Evolutionary conservation across 306 rosid species (phyloP), one percentile per base, ranked within the genome.

Genomic region (Parietaria judaica): DNA sequence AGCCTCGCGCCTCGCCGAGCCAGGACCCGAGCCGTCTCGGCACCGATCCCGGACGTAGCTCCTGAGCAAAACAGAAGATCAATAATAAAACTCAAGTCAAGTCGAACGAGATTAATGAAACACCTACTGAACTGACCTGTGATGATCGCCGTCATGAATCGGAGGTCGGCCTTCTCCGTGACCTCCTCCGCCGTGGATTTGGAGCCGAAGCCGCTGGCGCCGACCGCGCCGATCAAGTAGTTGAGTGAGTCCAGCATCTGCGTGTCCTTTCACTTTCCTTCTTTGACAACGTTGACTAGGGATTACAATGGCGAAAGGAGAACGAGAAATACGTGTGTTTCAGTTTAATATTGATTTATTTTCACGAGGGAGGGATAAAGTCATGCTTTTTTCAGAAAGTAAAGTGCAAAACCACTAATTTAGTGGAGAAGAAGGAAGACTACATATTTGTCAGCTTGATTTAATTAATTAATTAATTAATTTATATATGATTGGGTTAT

Each of bases 41-140:
- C 89, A 45, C 98, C 98, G 63, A 91, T 91, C 60, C 98, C 98
- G 3, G 98, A 91, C 38, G 98, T 88, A 7, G 89, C 92, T 5
- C 97, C 97, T 73, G 17, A 67, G 12, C 46, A 44, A 60, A 14
- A 13, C 12, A 7, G 8, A 59, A 4, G 11, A 12, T 23, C 23
- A 51, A 47, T 47, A 7, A 39, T 6, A 6, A 7, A 14, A 8
- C 5, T 1, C 35, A 9, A 8, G 11, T 13, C 3, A 23, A 16
- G 8, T 2, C 17, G 8, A 14, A 14, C 7, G 8, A 46, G 63
- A 16, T 39, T 11, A 14, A n/a, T n/a, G 36, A 36, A n/a, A 7
- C 8, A 43, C 34, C 36, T 17, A 17, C 38, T n/a, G 38, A 9
- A 11, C 63, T 60, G 60, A 88, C 97, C 97, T 44, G 98, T 91